These are phyloP conservation scores for Microsporum ferrugineum DNA, from an alignment of 2,329 filamentous ascomycete genomes.

Conservation along the genomic window DNA sequence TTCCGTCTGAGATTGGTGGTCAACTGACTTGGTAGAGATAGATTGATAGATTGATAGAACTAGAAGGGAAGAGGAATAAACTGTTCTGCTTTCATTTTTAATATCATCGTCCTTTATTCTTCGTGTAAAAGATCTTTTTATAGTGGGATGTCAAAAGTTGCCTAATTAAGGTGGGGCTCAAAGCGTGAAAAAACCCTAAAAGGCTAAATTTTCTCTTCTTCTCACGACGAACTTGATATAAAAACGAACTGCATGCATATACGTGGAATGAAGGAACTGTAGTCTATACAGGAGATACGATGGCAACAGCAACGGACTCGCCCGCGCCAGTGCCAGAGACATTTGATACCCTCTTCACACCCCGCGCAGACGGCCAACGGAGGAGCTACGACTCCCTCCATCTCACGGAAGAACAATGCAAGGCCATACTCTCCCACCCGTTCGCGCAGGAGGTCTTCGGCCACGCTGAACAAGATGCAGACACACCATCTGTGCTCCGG, in stretches of 20 bases:
- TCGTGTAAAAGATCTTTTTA: background rate
- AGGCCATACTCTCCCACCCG: slow-evolving; percentile 25
- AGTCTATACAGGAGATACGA: background rate
- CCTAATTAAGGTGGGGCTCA: background rate
- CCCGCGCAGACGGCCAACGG: slow-evolving; percentile 6
- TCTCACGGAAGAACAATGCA: slow-evolving; percentile 24
- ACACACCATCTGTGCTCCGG: background rate
- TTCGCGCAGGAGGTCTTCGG: slow-evolving; percentile 31
- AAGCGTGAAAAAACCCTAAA: background rate
- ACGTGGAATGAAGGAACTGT: background rate
- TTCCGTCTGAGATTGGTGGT: background rate
- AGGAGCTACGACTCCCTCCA: slow-evolving; percentile 25
- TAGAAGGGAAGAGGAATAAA: background rate
- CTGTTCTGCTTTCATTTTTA: background rate
- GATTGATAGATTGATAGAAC: background rate
- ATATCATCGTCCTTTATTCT: too few relatives aligned
- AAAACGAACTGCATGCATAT: background rate
- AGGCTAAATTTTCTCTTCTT: background rate
- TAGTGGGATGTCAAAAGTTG: background rate
- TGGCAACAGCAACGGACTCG: background rate
- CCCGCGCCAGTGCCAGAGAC: slow-evolving; percentile 16
- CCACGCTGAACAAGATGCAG: slow-evolving; percentile 17
- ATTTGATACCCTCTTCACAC: slow-evolving; percentile 26
- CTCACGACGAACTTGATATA: background rate
- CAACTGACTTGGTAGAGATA: background rate